A percentile compares a stretch with the other conserved stretches of the same genome.
phyloP scores from a whole-genome alignment of 75 land plant species.

The Azolla pinnata region DNA sequence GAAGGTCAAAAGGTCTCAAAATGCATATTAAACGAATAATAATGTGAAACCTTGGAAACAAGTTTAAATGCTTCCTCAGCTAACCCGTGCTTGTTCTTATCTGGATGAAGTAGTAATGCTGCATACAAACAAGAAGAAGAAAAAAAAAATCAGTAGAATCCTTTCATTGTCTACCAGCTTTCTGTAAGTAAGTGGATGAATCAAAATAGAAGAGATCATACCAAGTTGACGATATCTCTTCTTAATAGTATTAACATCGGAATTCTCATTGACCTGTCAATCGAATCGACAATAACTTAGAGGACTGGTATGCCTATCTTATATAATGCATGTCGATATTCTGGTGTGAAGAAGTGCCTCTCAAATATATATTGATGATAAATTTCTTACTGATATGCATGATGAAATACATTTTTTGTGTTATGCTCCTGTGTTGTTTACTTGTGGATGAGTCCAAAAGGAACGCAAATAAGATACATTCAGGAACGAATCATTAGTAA shows the following conservation, averaged over 20 bases:
- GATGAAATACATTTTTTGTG: too few species aligned
- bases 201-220: constrained; percentile 14
- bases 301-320: neutral
- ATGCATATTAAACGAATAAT: too few species aligned
- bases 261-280: constrained; percentile 57
- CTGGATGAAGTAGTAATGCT: constrained; percentile 85
- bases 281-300: neutral
- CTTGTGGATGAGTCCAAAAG: too few species aligned
- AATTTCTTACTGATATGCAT: too few species aligned
- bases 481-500: too few species aligned
- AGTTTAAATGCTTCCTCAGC: constrained; percentile 78
- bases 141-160: neutral
- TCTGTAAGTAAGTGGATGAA: neutral
- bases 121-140: constrained; percentile 18
- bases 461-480: too few species aligned
- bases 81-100: constrained; percentile 69
- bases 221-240: constrained; percentile 65
- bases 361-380: neutral
- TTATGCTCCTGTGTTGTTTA: too few species aligned
- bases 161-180: neutral
- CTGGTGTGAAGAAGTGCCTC: neutral
- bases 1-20: too few species aligned
- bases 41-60: constrained; percentile 85
- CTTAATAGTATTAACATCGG: constrained; percentile 35
- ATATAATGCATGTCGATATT: neutral